Evolutionary conservation across 2,329 filamentous ascomycete species (phyloP).

Genomic region (Scleromitrula shiraiana): DNA sequence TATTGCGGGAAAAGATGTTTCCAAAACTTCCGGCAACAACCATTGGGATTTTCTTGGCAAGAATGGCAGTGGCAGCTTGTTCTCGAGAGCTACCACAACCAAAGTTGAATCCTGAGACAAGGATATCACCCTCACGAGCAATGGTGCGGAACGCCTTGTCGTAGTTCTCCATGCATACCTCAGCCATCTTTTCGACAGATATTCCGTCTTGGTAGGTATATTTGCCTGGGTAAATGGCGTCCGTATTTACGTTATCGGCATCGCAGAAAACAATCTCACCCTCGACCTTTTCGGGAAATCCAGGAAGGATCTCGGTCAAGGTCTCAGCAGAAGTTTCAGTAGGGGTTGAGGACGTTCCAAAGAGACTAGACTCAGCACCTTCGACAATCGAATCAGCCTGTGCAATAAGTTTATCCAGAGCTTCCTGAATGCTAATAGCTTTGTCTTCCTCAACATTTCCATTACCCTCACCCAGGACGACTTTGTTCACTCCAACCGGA

Average conservation of each 20-base stretch:
- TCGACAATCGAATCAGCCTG: conserved; percentile 49
- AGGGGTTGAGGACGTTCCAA: conserved; percentile 27
- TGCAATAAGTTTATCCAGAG: conserved; percentile 61
- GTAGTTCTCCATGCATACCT: conserved; percentile 93
- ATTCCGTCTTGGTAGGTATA: conserved; percentile 90
- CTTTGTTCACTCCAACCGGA: conserved; percentile 59
- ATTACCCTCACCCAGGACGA: conserved; percentile 63
- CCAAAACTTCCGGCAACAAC: conserved; percentile 75
- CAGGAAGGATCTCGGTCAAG: conserved; percentile 66
- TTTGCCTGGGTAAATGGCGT: conserved; percentile 85
- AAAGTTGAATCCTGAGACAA: conserved; percentile 84
- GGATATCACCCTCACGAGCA: conserved; percentile 64
- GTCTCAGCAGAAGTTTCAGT: conserved; percentile 40
- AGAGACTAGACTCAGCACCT: conserved; percentile 27
- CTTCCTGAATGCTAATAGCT: conserved; percentile 59
- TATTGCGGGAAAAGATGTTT: conserved; percentile 74
- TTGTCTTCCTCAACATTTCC: conserved; percentile 56
- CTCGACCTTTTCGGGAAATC: conserved; percentile 74
- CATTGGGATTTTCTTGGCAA: conserved; percentile 72
- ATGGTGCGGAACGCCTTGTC: conserved; percentile 60
- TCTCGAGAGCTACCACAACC: conserved; percentile 76
- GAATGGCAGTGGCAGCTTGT: conserved; percentile 79
- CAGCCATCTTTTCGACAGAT: conserved; percentile 68
- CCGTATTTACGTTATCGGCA: conserved; percentile 81
- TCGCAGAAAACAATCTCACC: conserved; percentile 89